Base-by-base conservation (phyloP, 768 basidiomycete species). In the Naganishia vaughanmartiniae region DNA sequence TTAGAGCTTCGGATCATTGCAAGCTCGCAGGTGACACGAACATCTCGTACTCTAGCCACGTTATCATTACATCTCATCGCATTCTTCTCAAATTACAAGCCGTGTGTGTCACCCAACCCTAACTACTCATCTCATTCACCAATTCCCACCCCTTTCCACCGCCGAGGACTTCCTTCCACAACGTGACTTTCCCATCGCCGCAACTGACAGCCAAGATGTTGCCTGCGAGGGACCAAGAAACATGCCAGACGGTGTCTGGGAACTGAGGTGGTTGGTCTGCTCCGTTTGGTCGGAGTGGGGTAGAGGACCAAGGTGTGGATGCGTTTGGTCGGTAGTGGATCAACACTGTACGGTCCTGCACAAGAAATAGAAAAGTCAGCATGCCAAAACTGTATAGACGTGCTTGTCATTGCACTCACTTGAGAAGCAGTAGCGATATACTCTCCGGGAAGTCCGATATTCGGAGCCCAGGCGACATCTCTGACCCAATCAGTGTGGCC, bases 391-490 rank as follows among this genome's bases (percentile, higher is more conserved):
- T 34, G 10, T 42, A 34, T 24, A n/a, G 11, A 14, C 39, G 3
- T 26, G 48, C 24, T 51, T 7, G 46, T 10, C n/a, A 17, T 19
- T 33, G 66, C 30, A 76, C 85, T 57, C 65, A 88, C 87, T 83
- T 97, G 94, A 0, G 92, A 93, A 0, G 93, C 93, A 1, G 93
- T 94, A 7, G 96, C 96, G 72, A 99, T 92, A 82, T 97, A 97
- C 78, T 89, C 90, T 72, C 93, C 86, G 0, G 95, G 92, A 19
- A 98, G 85, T 0, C 96, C 96, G 73, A 97, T 94, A 74, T 92
- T 96, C 0, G 96, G 95, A 0, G 94, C 94, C 93, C 94, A 98
- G 0, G 95, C 92, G n/a, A 97, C 94, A 79, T 98, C 95, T 56
- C 95, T 86, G 26, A 99, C 94, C 95, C 95, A 99, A 81, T 99